Base-by-base conservation (phyloP, 2,329 filamentous ascomycete genomes). In the Fonsecaea pedrosoi region DNA sequence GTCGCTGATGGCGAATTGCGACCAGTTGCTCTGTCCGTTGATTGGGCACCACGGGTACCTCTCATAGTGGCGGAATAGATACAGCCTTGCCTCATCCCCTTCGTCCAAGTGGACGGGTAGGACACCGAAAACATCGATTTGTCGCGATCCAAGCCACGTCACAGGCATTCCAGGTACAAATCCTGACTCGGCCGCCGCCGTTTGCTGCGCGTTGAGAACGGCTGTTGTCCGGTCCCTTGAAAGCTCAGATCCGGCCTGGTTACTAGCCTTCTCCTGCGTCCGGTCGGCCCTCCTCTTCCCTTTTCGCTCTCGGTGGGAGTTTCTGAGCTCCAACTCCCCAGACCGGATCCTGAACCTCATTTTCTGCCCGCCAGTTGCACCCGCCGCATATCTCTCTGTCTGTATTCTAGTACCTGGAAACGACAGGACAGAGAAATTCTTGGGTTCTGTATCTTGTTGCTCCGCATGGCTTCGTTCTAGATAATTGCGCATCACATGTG, bases 401-500 rank as follows among this genome's bases (percentile, higher is more conserved):
- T 42, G 48, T 32, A 50, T 8, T 35, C 8, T 25, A 3, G 8
- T 45, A 1, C 34, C 54, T 15, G 42, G 15, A 21, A 42, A 38
- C 15, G 55, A 50, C 12, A 34, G n/a, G 42, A 35, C 7, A 13
- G 38, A 35, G 13, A 35, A 30, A 25, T 42, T 30, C 9, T n/a
- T 48, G 21, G 15, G 42, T 18, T 50, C 45, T 34, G 18, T 18
- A 2, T 30, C 37, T 60, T 56, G 54, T 32, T 66, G 18, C 30
- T 62, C 62, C 18, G 63, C 63, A 42, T 66, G 38, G 10, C 9
- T 54, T 35, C 60, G 59, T 30, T 45, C 63, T n/a, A 69, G 48
- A 40, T 69, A 69, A n/a, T 69, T 66, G 64, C 63, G 63, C 67
- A 66, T 66, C 21, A 69, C 67, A 59, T 69, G 67, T 15, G 58